These are phyloP conservation scores for Colletotrichum caudatum DNA, from an alignment of 2,329 filamentous ascomycete species.

Conservation along the genomic window DNA sequence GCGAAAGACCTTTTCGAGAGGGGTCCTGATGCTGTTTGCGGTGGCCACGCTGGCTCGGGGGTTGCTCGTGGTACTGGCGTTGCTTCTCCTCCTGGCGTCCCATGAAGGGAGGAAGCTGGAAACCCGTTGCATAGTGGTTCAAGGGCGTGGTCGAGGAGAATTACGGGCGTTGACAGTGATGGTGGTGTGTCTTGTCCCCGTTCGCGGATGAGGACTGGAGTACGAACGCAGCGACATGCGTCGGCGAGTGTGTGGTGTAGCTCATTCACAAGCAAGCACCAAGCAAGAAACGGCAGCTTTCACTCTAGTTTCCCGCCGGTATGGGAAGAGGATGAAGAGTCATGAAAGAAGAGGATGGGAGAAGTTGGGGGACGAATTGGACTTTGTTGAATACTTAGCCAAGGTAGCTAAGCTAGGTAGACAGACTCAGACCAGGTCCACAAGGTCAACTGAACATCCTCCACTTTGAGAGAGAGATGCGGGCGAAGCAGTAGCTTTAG, in stretches of 20 bases:
- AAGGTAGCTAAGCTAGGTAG: background rate
- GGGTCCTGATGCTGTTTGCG: conserved; percentile 47
- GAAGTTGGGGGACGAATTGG: conserved; percentile 39
- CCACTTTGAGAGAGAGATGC: conserved; percentile 30
- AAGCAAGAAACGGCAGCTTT: conserved; percentile 7
- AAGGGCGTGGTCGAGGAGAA: conserved; percentile 13
- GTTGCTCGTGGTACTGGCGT: conserved; percentile 24
- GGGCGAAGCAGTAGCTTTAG: conserved; percentile 13
- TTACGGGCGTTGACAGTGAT: conserved; percentile 21
- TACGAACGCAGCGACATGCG: conserved; percentile 39
- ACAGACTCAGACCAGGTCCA: conserved; percentile 38
- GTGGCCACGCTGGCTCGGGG: conserved; percentile 40
- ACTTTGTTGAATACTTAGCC: conserved; percentile 35
- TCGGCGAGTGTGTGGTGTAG: conserved; percentile 28
- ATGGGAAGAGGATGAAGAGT: conserved; percentile 25
- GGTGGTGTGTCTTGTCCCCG: conserved; percentile 24
- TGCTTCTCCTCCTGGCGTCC: conserved; percentile 56
- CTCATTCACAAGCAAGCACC: conserved; percentile 27
- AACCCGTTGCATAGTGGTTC: conserved; percentile 56
- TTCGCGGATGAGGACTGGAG: conserved; percentile 34
- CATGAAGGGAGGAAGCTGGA: conserved; percentile 59
- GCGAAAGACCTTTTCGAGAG: conserved; percentile 55
- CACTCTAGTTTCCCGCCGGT: conserved; percentile 26
- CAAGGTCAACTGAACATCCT: conserved; percentile 39
- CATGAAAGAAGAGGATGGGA: conserved; percentile 6